Evolutionary conservation across 1,284 basidiomycete genomes (phyloP).

Genomic region (Paramarasmius palmivorus): DNA sequence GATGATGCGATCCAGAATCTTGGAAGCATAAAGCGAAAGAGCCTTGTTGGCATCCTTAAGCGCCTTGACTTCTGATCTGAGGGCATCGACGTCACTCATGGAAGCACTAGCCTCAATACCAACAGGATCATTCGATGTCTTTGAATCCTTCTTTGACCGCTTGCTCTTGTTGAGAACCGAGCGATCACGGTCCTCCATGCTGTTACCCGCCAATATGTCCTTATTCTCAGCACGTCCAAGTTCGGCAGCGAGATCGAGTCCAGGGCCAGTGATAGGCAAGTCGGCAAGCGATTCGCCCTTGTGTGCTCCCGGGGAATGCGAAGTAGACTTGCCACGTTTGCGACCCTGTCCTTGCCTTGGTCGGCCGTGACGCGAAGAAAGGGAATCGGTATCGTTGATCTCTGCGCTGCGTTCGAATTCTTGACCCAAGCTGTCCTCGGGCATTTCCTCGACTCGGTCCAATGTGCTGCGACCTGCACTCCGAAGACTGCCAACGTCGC

Average conservation of each 20-base stretch:
- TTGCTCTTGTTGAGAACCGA: slow-evolving; percentile 47
- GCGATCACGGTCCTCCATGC: slow-evolving; percentile 52
- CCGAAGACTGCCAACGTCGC: slow-evolving; percentile 51
- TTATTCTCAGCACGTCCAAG: slow-evolving; percentile 86
- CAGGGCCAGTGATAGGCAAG: slow-evolving; percentile 82
- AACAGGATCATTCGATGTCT: slow-evolving; percentile 29
- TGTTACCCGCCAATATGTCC: slow-evolving; percentile 61
- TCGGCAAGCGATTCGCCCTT: slow-evolving; percentile 78
- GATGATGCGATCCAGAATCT: slow-evolving; percentile 95
- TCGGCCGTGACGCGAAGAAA: slow-evolving; percentile 37
- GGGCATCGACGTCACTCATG: slow-evolving; percentile 61
- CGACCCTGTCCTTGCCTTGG: slow-evolving; percentile 46
- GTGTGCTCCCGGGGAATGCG: slow-evolving; percentile 43
- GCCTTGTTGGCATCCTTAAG: slow-evolving; percentile 96
- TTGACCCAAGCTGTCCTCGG: slow-evolving; percentile 34
- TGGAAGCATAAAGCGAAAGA: slow-evolving; percentile 89
- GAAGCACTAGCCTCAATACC: slow-evolving; percentile 43
- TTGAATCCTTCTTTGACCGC: slow-evolving; percentile 54
- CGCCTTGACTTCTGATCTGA: slow-evolving; percentile 82
- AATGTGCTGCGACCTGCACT: slow-evolving; percentile 57
- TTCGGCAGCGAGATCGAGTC: slow-evolving; percentile 87
- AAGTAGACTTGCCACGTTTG: slow-evolving; percentile 51
- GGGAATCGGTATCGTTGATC: slow-evolving; percentile 37
- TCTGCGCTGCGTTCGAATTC: slow-evolving; percentile 39
- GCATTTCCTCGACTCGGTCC: slow-evolving; percentile 60